Conservation (phyloP, 1,284 basidiomycete species). For the Rhodotorula sp. region DNA sequence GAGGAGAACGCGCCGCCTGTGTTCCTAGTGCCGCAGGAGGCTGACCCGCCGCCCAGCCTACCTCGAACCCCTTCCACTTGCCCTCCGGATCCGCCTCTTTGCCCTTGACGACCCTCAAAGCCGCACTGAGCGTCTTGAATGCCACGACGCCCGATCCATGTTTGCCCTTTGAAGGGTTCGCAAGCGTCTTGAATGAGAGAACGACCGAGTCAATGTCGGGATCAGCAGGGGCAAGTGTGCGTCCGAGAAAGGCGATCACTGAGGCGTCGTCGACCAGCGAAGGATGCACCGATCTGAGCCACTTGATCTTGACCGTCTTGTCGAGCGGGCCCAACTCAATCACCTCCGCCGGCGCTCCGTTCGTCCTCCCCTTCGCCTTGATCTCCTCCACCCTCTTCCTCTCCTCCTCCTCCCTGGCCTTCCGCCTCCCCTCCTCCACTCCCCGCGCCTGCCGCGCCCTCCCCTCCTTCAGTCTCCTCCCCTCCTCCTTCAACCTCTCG, state of each 20-base stretch:
- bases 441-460: neutral
- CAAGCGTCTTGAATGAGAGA: constrained; percentile 34
- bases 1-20: neutral
- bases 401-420: constrained; percentile 1
- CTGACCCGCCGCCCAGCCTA: constrained; percentile 37
- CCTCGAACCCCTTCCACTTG: constrained; percentile 34
- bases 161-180: constrained; percentile 24
- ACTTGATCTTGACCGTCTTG: constrained; percentile 42
- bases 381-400: neutral
- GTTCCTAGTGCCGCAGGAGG: constrained; percentile 21
- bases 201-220: constrained; percentile 39
- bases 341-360: neutral
- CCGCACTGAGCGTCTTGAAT: constrained; percentile 35
- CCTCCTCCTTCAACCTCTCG: constrained; percentile 40
- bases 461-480: constrained; percentile 27
- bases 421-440: neutral
- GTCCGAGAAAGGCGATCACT: constrained; percentile 7
- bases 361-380: neutral
- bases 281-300: constrained; percentile 28
- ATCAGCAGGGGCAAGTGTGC: constrained; percentile 9
- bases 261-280: neutral
- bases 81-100: neutral
- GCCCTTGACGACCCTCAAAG: constrained; percentile 34
- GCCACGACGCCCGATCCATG: constrained; percentile 33
- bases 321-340: constrained; percentile 40